Base-by-base conservation (phyloP, 2,329 filamentous ascomycete species). In the Curvularia sp. region DNA sequence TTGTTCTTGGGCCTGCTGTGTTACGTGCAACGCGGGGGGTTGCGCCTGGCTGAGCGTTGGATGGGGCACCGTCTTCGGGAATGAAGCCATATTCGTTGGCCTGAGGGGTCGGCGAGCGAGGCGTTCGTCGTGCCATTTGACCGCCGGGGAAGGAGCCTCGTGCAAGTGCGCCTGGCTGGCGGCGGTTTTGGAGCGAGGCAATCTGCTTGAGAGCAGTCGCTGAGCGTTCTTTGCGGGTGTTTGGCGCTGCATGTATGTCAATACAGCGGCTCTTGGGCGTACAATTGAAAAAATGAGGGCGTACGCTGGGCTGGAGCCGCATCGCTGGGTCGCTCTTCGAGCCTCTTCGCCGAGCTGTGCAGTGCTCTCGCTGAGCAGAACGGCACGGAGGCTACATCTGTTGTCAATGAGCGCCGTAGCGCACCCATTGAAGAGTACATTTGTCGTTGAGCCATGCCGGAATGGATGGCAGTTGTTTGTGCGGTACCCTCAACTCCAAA, bases 391-490 rank as follows among this genome's bases (percentile, higher is more conserved):
- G 62, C 30, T 42, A 65, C 64, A 26, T 74, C 69, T 22, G 53
- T 61, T 26, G 47, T 35, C 2, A 75, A 33, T 9, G 65, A 66
- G 41, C 69, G 69, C 57, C 69, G 52, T 49, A 75, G 57, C 18
- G 64, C 62, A 57, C 73, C 72, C 67, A 73, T 62, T 55, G 75
- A 71, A n/a, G 74, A 69, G 71, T 69, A 72, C 55, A 74, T 60
- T 51, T 70, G 68, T 64, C 68, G 72, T 58, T 73, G 72, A 56
- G 72, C 71, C 75, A 77, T 77, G 68, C 61, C 63, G 64, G 63
- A 59, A 57, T 64, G 62, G 55, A 62, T 66, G 66, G 62, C 46
- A 22, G 38, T 57, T 35, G 20, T 38, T 54, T 42, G 48, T 62
- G 55, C 47, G 31, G 63, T 62, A 24, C 49, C 52, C 30, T 39